Evolutionary conservation across 1,284 basidiomycete genomes (phyloP), one percentile per base, ranked within the genome.

Genomic region (Trichosporon faecale): DNA sequence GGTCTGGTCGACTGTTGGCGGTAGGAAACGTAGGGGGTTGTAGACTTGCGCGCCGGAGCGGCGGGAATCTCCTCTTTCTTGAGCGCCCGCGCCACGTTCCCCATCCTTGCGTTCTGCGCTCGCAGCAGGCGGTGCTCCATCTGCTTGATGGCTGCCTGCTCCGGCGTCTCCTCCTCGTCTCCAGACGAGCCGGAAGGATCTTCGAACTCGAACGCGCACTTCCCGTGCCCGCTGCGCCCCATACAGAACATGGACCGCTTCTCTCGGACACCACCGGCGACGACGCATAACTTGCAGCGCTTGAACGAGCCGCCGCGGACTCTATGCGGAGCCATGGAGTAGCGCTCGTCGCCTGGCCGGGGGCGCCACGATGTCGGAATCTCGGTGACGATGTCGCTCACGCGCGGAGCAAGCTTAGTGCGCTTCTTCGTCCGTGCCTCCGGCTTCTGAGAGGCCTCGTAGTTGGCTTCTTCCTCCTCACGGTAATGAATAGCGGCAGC

Each of bases 81-180:
- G 57, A 61, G 29, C 4, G 27, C 57, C 7, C 57, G 57, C 5
- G 57, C 9, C 29, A 61, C 23, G 16, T 33, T 61, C 18, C 29
- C 29, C 57, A 61, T 61, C 7, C 57, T 31, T 0, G 57, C 57
- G 18, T 31, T 61, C 16, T 61, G 57, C 14, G 57, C 57, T 9
- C 57, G 57, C 57, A 61, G 18, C 14, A 61, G 57, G n/a, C 57
- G 57, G 29, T 61, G 57, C 29, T 61, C 57, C 57, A 61, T 61
- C 57, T 61, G 57, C 57, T 61, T 61, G 57, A 61, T 61, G 27
- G 57, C 57, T 5, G 57, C 57, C 29, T 61, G 57, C 18, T 61
- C 57, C 7, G 57, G 57, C 16, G 57, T 61, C 16, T 61, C 57
- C 11, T 61, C 29, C 18, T 61, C 57, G 57, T 61, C 57, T 3